Base-by-base conservation (phyloP, 306 rosid genomes). In the Trichosanthes truncata region DNA sequence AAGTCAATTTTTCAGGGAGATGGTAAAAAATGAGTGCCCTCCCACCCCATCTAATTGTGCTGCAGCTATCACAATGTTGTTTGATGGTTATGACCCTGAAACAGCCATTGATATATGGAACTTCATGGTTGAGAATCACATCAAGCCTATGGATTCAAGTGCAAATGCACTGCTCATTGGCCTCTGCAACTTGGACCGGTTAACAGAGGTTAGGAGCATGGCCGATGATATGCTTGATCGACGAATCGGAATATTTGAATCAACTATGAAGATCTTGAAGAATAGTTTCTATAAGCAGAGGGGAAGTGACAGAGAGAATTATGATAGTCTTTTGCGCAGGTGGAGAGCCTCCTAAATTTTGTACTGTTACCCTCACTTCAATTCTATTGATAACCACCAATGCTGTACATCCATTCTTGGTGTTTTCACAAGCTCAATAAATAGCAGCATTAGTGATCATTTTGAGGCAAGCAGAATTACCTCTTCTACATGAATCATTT, bases 151-250 rank as follows among this genome's bases (percentile, higher is more conserved):
- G 57, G 87, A 88, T 35, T 82, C 74, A n/a, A 81, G 92, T 20
- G 92, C 95, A 4, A 90, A 90, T 81, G 90, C 85, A 0, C 62
- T 90, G 80, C 90, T 92, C 15, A n/a, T 90, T 82, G 97, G 95
- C 11, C 87, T 90, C 72, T 83, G 84, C 82, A 83, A 83, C 35
- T 72, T 90, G 40, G 83, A 77, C 60, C 87, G 95, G 81, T 78
- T 90, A 13, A 46, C 89, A 0, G 91, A 92, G 87, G 74, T 82
- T 40, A 86, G 80, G 84, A 86, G 92, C 78, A 60, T 38, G 35
- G 87, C 82, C 0, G 87, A 92, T 18, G 92, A 87, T 65, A 82
- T 92, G 87, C 83, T 92, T 0, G 85, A 92, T 81, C 80, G 73
- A 73, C 86, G 84, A 76, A 80, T 90, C 26, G 57, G 49, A 12